phyloP scores from a whole-genome alignment of 2,329 filamentous ascomycete genomes.

The Rutstroemia sp. region DNA sequence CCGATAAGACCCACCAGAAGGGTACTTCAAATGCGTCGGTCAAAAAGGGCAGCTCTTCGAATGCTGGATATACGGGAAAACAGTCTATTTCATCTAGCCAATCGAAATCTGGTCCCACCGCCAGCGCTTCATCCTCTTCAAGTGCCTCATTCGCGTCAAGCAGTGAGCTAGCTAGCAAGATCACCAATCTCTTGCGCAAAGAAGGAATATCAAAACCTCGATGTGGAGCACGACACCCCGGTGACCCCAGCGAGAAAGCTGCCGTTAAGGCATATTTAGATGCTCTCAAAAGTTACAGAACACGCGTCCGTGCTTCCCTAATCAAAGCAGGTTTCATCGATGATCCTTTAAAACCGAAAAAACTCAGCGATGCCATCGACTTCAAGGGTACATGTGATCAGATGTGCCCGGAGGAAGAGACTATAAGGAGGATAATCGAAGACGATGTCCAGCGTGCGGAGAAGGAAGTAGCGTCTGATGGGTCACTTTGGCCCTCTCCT shows the following conservation, averaged over 20 bases:
- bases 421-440: slow-evolving; percentile 54
- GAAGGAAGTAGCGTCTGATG: slow-evolving; percentile 36
- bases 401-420: slow-evolving; percentile 63
- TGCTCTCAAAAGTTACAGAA: slow-evolving; percentile 49
- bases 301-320: slow-evolving; percentile 47
- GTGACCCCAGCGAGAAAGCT: slow-evolving; percentile 32
- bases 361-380: slow-evolving; percentile 54
- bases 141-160: slow-evolving; percentile 8
- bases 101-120: background rate
- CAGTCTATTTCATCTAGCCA: background rate
- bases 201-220: slow-evolving; percentile 33
- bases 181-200: slow-evolving; percentile 45
- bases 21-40: background rate
- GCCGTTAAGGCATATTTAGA: slow-evolving; percentile 48
- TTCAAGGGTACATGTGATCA: slow-evolving; percentile 63
- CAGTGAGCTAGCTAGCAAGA: slow-evolving; percentile 36
- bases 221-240: slow-evolving; percentile 13
- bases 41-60: background rate
- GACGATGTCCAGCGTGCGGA: slow-evolving; percentile 50
- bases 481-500: slow-evolving; percentile 39
- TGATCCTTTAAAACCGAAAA: slow-evolving; percentile 55
- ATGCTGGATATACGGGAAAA: background rate
- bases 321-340: slow-evolving; percentile 55
- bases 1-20: background rate
- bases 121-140: background rate